These are phyloP conservation scores for Mycosarcoma maydis DNA, from an alignment of 1,284 basidiomycete genomes.

Conservation along the genomic window DNA sequence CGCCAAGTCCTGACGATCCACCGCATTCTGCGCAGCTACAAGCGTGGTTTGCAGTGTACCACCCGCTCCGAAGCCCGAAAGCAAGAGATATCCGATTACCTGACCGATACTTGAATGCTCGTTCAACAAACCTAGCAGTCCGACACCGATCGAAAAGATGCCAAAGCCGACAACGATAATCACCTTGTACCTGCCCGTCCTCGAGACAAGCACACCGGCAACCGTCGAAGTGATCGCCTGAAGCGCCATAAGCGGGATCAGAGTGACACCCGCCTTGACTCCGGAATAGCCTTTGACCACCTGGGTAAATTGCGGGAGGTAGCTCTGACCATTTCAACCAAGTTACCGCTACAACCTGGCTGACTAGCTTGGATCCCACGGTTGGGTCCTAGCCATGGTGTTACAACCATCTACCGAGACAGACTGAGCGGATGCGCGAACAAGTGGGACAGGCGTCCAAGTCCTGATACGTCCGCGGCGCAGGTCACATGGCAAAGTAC, in stretches of 20 bases:
- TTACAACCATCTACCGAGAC: too few relatives aligned
- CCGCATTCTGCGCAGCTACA: conserved; percentile 77
- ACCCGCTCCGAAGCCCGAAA: conserved; percentile 77
- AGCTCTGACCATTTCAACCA: too few relatives aligned
- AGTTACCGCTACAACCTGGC: too few relatives aligned
- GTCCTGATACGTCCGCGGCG: too few relatives aligned
- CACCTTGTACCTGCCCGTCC: conserved; percentile 75
- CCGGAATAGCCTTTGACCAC: conserved; percentile 75
- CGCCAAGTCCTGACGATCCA: conserved; percentile 75
- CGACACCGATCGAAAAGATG: conserved; percentile 67
- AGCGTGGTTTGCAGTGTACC: conserved; percentile 68
- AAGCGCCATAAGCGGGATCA: conserved; percentile 75
- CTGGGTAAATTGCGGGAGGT: conserved; percentile 82
- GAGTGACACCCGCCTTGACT: conserved; percentile 74
- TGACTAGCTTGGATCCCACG: too few relatives aligned
- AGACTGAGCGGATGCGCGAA: too few relatives aligned
- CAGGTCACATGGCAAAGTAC: too few relatives aligned
- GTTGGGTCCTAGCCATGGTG: too few relatives aligned
- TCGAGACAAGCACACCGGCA: conserved; percentile 75
- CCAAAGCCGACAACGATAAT: conserved; percentile 76
- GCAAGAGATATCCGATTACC: conserved; percentile 75
- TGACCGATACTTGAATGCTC: conserved; percentile 71
- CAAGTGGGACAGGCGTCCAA: too few relatives aligned
- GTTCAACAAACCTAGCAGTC: conserved; percentile 75
- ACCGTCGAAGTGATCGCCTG: conserved; percentile 67